A percentile compares a stretch with the other conserved stretches of the same genome.
phyloP scores from a whole-genome alignment of 2,329 filamentous ascomycete species.

The Teratosphaeria gauchensis region DNA sequence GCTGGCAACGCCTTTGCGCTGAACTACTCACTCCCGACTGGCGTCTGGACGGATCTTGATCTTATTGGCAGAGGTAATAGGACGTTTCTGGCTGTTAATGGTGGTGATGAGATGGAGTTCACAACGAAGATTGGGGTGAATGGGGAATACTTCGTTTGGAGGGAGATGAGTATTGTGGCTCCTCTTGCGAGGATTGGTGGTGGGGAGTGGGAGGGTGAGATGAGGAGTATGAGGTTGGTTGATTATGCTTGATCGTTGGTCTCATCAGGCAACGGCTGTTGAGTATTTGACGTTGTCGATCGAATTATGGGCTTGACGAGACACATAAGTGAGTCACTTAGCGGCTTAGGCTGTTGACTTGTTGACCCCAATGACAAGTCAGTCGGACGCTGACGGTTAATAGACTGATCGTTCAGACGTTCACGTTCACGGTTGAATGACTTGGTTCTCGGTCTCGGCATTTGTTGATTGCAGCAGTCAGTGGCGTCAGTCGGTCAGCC shows the following conservation, averaged over 20 bases:
- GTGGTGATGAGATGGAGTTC: constrained; percentile 30
- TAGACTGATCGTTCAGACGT: too few species aligned
- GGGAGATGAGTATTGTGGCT: constrained; percentile 37
- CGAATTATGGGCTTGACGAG: neutral
- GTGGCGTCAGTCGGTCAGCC: too few species aligned
- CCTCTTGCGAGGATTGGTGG: constrained; percentile 34
- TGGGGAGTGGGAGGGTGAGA: constrained; percentile 11
- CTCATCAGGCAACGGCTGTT: too few species aligned
- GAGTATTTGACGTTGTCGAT: too few species aligned
- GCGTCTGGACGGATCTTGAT: constrained; percentile 28
- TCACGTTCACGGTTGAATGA: too few species aligned
- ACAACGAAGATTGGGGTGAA: constrained; percentile 35
- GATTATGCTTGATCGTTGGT: constrained; percentile 7
- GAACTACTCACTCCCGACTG: constrained; percentile 32
- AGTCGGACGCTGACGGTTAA: too few species aligned
- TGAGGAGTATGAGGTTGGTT: constrained; percentile 10
- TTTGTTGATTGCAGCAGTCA: too few species aligned
- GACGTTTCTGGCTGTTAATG: constrained; percentile 26
- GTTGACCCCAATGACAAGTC: too few species aligned
- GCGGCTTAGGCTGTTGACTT: too few species aligned
- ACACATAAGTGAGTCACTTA: too few species aligned
- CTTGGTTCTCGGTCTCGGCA: too few species aligned
- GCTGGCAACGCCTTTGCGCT: constrained; percentile 31
- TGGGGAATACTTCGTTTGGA: constrained; percentile 33
- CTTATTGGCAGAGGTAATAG: constrained; percentile 28